Percentiles rank a stretch among this genome's conserved stretches.
Conservation (phyloP, 208 protist genomes). For the Porcisia hertigi region DNA sequence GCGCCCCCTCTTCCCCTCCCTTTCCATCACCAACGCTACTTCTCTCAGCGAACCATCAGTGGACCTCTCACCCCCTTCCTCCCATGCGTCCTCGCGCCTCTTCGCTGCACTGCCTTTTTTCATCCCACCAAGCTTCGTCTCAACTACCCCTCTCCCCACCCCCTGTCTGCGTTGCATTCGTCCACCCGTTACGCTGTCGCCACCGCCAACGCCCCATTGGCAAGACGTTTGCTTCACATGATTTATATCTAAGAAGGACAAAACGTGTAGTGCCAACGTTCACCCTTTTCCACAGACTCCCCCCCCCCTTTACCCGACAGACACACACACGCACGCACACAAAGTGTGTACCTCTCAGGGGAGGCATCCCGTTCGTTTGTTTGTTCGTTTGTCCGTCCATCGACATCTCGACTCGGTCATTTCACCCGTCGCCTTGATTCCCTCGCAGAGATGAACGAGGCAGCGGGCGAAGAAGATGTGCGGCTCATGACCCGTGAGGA, state of each 20-base stretch:
- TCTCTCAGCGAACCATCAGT: not conserved
- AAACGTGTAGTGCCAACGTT: not conserved
- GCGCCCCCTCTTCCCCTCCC: not conserved
- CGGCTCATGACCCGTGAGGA: slow-evolving; percentile 28
- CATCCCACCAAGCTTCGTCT: not conserved
- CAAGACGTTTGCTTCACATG: not conserved
- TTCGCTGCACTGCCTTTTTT: not conserved
- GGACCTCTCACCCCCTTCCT: not conserved
- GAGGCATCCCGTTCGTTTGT: no score
- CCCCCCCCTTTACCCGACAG: not conserved
- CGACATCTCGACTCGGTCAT: not conserved
- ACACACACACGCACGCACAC: slow-evolving; percentile 1
- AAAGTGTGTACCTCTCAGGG: not conserved
- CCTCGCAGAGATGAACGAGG: not conserved
- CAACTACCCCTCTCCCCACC: not conserved
- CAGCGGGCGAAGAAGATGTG: slow-evolving; percentile 24
- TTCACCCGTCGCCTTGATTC: not conserved
- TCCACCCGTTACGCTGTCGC: not conserved
- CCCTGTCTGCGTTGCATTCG: not conserved
- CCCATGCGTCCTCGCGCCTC: not conserved
- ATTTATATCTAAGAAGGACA: not conserved
- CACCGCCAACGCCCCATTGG: not conserved
- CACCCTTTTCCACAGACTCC: not conserved
- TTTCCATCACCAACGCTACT: not conserved
- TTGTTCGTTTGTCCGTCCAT: not conserved